Base-by-base conservation (phyloP, 176 grass and related monocot genomes). In the Elymus sibiricus region DNA sequence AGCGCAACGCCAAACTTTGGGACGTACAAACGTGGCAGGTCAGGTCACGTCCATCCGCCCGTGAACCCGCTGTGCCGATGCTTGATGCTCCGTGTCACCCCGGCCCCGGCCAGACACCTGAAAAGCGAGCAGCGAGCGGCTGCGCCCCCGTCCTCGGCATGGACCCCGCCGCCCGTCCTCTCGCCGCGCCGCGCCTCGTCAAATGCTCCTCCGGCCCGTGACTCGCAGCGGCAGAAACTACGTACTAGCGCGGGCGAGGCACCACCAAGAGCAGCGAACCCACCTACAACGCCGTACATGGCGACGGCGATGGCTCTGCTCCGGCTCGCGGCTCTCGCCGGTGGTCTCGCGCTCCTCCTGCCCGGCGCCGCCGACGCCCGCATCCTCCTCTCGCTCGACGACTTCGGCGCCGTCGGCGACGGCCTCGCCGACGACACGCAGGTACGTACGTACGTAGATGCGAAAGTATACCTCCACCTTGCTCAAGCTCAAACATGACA, bases 341-440 rank as follows among this genome's bases (percentile, higher is more conserved):
- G 59, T n/a, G 86, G 0, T 32, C 32, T 25, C 24, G 11, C 40
- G 7, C 76, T 14, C 12, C 51, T 22, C n/a, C 43, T 85, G 43
- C 56, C 47, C 19, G 21, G 2, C 53, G 64, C 29, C n/a, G 73
- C 74, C 64, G 71, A 47, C 62, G 11, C 82, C 58, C 87, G 82
- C 74, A 44, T 40, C 28, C 47, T 89, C 76, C 43, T 90, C 77
- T 79, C 82, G 11, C 77, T 93, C 46, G 60, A 88, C 84, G 86
- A 90, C 40, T 93, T 90, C 74, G 88, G 92, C 24, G 88, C 88
- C 69, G 79, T 90, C 24, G 88, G 91, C n/a, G 82, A 93, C 80
- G 92, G 92, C 67, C 5, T 63, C 5, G 83, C 77, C 58, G 43
- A 95, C 46, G 93, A 95, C 83, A 90, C 88, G 38, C 64, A 82